A percentile compares a stretch with the other conserved stretches of the same genome.
phyloP scores from a whole-genome alignment of 2,329 filamentous ascomycete genomes.

The Pyrenophora graminea region DNA sequence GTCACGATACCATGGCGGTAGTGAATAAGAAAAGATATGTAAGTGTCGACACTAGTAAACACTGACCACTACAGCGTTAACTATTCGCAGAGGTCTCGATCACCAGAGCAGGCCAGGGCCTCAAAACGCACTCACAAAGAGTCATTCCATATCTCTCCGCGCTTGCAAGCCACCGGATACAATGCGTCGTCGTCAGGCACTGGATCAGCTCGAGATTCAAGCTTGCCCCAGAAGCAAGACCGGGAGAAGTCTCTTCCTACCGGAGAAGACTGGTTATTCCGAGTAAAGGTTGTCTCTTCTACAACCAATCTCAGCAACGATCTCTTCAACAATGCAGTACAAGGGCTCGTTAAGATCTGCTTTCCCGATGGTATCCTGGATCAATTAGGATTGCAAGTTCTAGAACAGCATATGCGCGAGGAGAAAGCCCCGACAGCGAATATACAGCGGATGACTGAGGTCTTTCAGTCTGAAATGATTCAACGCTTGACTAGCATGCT shows the following conservation, averaged over 20 bases:
- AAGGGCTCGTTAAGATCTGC: slow-evolving; percentile 33
- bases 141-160: background rate
- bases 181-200: background rate
- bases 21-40: slow-evolving; percentile 12
- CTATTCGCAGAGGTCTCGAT: background rate
- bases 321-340: slow-evolving; percentile 29
- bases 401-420: slow-evolving; percentile 30
- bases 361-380: slow-evolving; percentile 32
- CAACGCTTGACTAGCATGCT: slow-evolving; percentile 26
- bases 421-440: slow-evolving; percentile 16
- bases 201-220: background rate
- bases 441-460: slow-evolving; percentile 17
- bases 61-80: background rate
- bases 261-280: slow-evolving; percentile 28
- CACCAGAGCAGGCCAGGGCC: background rate
- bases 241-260: slow-evolving; percentile 8
- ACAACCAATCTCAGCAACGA: slow-evolving; percentile 14
- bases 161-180: background rate
- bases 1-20: slow-evolving; percentile 4
- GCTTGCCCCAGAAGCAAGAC: background rate
- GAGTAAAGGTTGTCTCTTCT: slow-evolving; percentile 28
- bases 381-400: slow-evolving; percentile 24
- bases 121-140: slow-evolving; percentile 5
- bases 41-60: background rate
- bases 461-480: slow-evolving; percentile 27